Evolutionary conservation across 2,329 filamentous ascomycete species (phyloP).

Genomic region (Diaporthe velutina): DNA sequence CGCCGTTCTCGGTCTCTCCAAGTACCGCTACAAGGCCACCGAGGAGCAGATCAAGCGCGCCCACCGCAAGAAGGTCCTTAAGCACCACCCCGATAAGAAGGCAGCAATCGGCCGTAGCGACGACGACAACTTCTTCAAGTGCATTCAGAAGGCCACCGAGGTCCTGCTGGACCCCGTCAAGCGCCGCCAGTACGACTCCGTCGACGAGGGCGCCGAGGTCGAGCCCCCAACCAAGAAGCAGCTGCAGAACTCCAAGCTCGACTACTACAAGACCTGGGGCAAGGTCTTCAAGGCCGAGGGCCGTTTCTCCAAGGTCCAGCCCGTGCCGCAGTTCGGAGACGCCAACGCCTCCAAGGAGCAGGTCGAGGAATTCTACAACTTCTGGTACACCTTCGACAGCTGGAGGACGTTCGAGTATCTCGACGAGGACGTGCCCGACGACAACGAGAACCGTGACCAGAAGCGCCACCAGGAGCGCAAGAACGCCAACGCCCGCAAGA

Average conservation of each 20-base stretch:
- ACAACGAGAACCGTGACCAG: constrained; percentile 99
- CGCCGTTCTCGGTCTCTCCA: constrained; percentile 91
- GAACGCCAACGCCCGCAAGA: constrained; percentile 97
- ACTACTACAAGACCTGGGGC: constrained; percentile 93
- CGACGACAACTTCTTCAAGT: constrained; percentile 99
- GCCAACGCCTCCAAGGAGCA: constrained; percentile 88
- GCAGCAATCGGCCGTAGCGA: constrained; percentile 88
- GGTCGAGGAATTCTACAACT: constrained; percentile 98
- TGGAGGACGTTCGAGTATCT: constrained; percentile 99
- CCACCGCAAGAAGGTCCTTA: constrained; percentile 99
- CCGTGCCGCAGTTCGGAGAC: constrained; percentile 88
- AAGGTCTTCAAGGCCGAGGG: constrained; percentile 91
- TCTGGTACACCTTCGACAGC: constrained; percentile 99
- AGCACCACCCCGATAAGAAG: constrained; percentile 99
- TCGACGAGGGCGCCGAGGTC: constrained; percentile 93
- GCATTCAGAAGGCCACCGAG: constrained; percentile 98
- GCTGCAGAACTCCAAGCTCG: constrained; percentile 78
- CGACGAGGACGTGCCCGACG: constrained; percentile 98
- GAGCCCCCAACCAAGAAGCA: constrained; percentile 95
- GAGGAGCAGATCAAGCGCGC: constrained; percentile 99
- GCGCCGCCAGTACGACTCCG: constrained; percentile 95
- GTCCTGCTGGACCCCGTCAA: constrained; percentile 92
- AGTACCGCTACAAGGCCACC: constrained; percentile 91
- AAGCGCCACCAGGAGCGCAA: constrained; percentile 98
- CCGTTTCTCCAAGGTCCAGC: constrained; percentile 92